Base-by-base conservation (phyloP, 164 flowering plant genomes). In the Stephania japonica region DNA sequence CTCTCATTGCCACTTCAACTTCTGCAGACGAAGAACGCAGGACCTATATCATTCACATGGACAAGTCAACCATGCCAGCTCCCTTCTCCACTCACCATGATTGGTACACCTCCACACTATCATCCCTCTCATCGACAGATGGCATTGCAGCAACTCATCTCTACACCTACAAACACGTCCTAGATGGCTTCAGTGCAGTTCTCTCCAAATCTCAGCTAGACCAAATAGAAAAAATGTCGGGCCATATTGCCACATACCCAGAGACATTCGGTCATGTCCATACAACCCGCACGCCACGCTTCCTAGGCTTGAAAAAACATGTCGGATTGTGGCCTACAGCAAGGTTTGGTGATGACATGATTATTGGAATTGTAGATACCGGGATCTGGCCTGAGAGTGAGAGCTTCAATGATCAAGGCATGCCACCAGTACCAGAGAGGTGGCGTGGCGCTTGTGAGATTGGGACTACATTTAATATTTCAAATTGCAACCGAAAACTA, bases 31-130 rank as follows among this genome's bases (percentile, higher is more conserved):
- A 68, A 11, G 71, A 62, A 6, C 70, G 66, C 18, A 24, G 43
- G 23, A 69, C 83, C 18, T 81, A 84, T 68, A 81, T 81, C 7
- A 69, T 84, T 72, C 81, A 81, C 74, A 75, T 81, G 81, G 81
- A 81, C 65, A 70, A 70, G 43, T 81, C 86, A 2, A 67, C 66
- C 8, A 77, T 73, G 79, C 84, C 82, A 14, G 47, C 71, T 26
- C 38, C 75, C 12, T 83, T 75, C 67, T 69, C 75, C 18, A 69
- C 67, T 0, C 77, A 42, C 26, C 71, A 73, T 53, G 41, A 12
- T n/a, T 73, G 76, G 76, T 67, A 72, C 75, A 72, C 53, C 13
- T 72, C 68, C 0, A 64, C 69, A 23, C 68, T 72, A 0, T 42
- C 75, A 2, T 44, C 75, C 42, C 65, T 73, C 16, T 66, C 76